Evolutionary conservation across 1,284 basidiomycete species (phyloP).

Genomic region (Ganoderma resinaceum): DNA sequence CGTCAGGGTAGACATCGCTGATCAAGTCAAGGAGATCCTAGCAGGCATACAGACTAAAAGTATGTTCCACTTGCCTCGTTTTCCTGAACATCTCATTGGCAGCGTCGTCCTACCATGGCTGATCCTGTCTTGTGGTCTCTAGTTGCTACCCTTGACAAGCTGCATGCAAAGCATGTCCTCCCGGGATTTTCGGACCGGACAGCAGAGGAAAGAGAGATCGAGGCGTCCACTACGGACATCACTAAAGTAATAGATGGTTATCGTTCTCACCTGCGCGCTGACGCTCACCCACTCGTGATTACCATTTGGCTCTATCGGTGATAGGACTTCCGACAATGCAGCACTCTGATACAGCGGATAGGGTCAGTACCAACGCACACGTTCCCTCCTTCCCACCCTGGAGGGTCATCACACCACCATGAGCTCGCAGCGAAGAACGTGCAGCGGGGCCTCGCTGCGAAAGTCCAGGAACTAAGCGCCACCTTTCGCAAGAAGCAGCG

Average conservation of each 20-base stretch:
- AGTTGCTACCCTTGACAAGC: conserved; percentile 87
- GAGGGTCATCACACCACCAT: conserved; percentile 56
- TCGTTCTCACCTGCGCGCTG: conserved; percentile 11
- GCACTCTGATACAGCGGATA: conserved; percentile 81
- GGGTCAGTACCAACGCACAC: conserved; percentile 46
- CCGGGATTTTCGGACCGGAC: conserved; percentile 96
- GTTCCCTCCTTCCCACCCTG: conserved; percentile 58
- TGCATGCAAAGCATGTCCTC: conserved; percentile 95
- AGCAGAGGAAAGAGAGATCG: conserved; percentile 94
- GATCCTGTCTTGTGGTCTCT: conserved; percentile 30
- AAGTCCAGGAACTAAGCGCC: conserved; percentile 92
- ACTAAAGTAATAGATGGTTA: conserved; percentile 30
- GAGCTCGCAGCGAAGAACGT: conserved; percentile 89
- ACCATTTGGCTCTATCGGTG: conserved; percentile 18
- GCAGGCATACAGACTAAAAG: conserved; percentile 78
- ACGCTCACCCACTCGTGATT: conserved; percentile 15
- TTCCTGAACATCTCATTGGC: neutral
- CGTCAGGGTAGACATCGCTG: conserved; percentile 88
- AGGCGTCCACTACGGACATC: conserved; percentile 86
- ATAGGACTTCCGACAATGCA: conserved; percentile 88
- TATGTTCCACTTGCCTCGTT: conserved; percentile 50
- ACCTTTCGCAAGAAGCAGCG: conserved; percentile 98
- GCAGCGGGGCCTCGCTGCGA: conserved; percentile 94
- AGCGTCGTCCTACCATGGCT: neutral
- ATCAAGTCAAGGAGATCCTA: conserved; percentile 86